These are phyloP conservation scores for Coniochaeta sp. DNA, from an alignment of 2,329 filamentous ascomycete species.

Conservation along the genomic window DNA sequence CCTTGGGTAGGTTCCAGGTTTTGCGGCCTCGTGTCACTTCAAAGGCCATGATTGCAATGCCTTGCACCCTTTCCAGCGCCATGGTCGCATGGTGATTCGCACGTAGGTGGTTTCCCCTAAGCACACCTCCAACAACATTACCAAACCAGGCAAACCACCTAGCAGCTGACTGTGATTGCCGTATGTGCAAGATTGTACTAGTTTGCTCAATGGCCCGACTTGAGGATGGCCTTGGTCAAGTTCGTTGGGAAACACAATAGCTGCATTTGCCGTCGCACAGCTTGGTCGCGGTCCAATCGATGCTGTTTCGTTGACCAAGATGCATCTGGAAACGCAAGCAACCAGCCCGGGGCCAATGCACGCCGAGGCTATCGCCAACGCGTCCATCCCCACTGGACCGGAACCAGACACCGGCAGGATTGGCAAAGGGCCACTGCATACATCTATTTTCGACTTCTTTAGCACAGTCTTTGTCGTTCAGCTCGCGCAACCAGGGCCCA, in stretches of 20 bases:
- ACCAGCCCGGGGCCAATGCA: not conserved
- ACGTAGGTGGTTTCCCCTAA: not conserved
- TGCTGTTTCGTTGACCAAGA: not conserved
- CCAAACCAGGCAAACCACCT: not conserved
- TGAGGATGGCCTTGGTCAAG: not conserved
- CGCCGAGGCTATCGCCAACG: not conserved
- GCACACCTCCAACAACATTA: too few relatives aligned
- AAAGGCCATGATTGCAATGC: not conserved
- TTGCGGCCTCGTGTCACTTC: not conserved
- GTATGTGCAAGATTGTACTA: not conserved
- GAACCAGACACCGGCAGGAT: not conserved
- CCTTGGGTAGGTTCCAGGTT: not conserved
- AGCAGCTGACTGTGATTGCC: not conserved
- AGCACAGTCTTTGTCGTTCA: not conserved
- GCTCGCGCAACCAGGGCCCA: not conserved
- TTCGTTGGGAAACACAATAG: not conserved
- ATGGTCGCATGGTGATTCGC: not conserved
- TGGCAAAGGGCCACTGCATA: not conserved
- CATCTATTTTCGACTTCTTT: not conserved
- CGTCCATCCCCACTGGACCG: not conserved
- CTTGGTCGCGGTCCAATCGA: not conserved
- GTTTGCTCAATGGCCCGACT: not conserved
- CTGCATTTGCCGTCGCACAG: not conserved
- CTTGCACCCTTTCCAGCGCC: not conserved
- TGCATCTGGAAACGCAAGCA: not conserved